phyloP scores from a whole-genome alignment of 192 early-diverging fungal genomes.

The Coemansia sp. region DNA sequence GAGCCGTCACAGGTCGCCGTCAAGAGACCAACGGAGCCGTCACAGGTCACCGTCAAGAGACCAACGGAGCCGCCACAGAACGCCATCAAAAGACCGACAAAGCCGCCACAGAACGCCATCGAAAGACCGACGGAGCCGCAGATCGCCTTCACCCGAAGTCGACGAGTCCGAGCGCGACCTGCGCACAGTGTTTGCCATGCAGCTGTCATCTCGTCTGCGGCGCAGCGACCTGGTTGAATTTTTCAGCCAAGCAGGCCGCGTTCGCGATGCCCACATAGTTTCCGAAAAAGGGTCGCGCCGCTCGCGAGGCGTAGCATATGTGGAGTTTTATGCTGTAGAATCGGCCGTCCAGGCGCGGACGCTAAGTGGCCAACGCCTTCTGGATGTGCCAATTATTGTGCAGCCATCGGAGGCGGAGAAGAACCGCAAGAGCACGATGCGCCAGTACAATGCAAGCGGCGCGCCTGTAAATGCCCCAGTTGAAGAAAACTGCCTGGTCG shows the following conservation, averaged over 20 bases:
- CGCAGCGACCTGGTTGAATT: slow-evolving; percentile 84
- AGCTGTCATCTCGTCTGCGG: slow-evolving; percentile 79
- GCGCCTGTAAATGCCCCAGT: slow-evolving; percentile 14
- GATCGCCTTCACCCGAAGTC: slow-evolving; percentile 68
- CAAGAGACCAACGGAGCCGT: slow-evolving; percentile 8
- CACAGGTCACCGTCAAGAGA: slow-evolving; percentile 3
- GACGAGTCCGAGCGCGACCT: slow-evolving; percentile 78
- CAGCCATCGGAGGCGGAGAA: slow-evolving; percentile 92
- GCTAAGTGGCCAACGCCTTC: slow-evolving; percentile 81
- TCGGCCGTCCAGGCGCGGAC: slow-evolving; percentile 82
- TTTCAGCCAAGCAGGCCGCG: slow-evolving; percentile 76
- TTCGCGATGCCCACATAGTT: slow-evolving; percentile 85
- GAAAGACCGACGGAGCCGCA: slow-evolving; percentile 11
- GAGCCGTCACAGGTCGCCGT: slow-evolving; percentile 52
- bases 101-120: background rate
- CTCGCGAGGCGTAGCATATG: slow-evolving; percentile 93
- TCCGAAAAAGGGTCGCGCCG: slow-evolving; percentile 79
- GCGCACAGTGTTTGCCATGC: slow-evolving; percentile 94
- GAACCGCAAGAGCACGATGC: slow-evolving; percentile 70
- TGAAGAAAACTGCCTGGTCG: slow-evolving; percentile 54
- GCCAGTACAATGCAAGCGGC: slow-evolving; percentile 28
- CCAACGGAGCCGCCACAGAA: background rate
- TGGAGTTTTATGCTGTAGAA: slow-evolving; percentile 89
- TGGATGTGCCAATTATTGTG: slow-evolving; percentile 92
- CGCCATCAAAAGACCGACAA: too few relatives aligned